phyloP scores from a whole-genome alignment of 139 green algal species.

The Auxenochlorella pyrenoidosa region DNA sequence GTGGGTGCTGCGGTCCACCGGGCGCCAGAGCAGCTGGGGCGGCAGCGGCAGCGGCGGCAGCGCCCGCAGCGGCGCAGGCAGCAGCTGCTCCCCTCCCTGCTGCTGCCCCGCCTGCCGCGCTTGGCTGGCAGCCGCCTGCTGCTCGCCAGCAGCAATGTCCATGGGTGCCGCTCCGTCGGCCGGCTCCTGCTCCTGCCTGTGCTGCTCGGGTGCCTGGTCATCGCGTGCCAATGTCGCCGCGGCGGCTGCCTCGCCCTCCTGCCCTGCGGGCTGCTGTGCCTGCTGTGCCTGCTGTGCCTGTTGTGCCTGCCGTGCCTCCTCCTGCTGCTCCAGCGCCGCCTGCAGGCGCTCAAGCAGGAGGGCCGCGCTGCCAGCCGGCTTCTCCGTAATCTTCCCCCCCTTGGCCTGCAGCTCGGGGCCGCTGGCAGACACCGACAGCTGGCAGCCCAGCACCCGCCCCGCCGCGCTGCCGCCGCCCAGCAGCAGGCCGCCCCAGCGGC shows the following conservation, averaged over 20 bases:
- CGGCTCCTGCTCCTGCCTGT: neutral
- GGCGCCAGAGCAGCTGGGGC: slow-evolving; percentile 8
- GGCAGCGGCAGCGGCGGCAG: slow-evolving; percentile 9
- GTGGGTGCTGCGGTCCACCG: neutral
- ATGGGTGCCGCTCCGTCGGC: neutral
- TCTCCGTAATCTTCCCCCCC: neutral
- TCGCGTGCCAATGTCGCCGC: neutral
- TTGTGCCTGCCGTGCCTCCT: neutral
- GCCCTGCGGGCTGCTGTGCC: neutral
- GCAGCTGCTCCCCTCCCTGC: neutral
- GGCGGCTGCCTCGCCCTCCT: neutral
- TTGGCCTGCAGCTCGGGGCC: neutral
- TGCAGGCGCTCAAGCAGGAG: neutral
- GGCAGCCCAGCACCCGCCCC: slow-evolving; percentile 14
- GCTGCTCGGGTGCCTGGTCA: neutral
- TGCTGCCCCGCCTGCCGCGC: neutral
- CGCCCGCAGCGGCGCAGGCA: neutral
- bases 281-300: slow-evolving; percentile 2
- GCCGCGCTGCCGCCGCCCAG: neutral
- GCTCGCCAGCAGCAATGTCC: neutral
- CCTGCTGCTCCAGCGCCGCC: slow-evolving; percentile 16
- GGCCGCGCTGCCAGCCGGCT: neutral
- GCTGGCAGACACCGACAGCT: neutral
- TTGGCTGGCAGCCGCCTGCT: neutral
- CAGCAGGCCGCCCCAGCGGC: slow-evolving; percentile 10